Conservation (phyloP, 2,329 filamentous ascomycete genomes). For the Aspergillus alliaceus region DNA sequence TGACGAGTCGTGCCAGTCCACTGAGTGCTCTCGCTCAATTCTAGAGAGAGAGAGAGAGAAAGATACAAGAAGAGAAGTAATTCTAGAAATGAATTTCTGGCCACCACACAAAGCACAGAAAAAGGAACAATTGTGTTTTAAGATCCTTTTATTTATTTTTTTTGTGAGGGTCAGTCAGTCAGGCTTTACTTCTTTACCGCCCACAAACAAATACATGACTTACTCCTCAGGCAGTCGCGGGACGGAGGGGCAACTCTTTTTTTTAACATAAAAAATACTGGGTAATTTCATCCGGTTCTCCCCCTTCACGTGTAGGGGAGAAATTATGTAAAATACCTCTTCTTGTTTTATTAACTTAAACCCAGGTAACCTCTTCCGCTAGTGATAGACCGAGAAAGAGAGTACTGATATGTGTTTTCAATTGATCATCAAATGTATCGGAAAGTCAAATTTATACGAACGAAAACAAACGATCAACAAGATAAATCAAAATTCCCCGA, state of each 20-base stretch:
- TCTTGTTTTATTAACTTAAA: too few species aligned
- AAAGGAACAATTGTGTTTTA: slow-evolving; percentile 1
- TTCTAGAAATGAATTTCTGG: not conserved
- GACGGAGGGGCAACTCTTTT: not conserved
- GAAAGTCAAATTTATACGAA: not conserved
- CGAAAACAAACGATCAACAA: not conserved
- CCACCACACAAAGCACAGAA: not conserved
- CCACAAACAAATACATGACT: not conserved
- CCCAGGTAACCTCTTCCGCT: too few species aligned
- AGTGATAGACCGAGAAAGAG: too few species aligned
- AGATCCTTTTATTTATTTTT: not conserved
- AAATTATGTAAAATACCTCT: too few species aligned
- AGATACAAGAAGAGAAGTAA: not conserved
- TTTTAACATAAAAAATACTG: too few species aligned
- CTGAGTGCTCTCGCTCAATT: not conserved
- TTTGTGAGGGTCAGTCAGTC: not conserved
- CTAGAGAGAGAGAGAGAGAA: not conserved
- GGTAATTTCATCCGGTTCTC: not conserved
- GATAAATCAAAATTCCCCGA: not conserved
- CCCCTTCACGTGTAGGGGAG: too few species aligned
- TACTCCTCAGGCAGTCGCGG: slow-evolving; percentile 1
- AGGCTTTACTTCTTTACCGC: not conserved
- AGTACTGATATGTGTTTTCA: too few species aligned
- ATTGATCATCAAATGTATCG: not conserved
- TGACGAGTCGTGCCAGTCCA: slow-evolving; percentile 8